Evolutionary conservation across 1,284 basidiomycete species (phyloP), one percentile per base, ranked within the genome.

Genomic region (Sporisorium exsertum): DNA sequence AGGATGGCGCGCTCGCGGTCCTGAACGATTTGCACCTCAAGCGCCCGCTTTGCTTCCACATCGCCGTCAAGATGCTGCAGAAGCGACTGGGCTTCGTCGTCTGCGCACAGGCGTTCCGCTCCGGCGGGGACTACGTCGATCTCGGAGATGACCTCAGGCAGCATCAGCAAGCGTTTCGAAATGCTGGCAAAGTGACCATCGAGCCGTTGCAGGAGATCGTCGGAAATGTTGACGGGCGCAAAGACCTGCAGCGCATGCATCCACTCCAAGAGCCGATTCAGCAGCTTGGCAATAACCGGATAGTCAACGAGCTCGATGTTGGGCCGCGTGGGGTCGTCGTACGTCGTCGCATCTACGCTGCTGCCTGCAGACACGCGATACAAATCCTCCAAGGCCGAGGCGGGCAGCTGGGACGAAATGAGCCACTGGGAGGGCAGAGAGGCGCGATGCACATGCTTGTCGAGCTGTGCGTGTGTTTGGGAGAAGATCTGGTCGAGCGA

Each of bases 271-370:
- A 75, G 42, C 1, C 62, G 51, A 26, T 78, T 78, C 35, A 78
- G 49, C 32, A 72, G 55, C 33, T 60, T 55, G 0, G 56, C 66
- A 10, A 78, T 32, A 1, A 59, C 54, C 10, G 72, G 72, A 27
- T 64, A 74, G 47, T 69, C 46, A 18, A 67, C 53, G 0, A 74
- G 56, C 58, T 72, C 64, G 12, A 61, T 62, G 54, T 71, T 65
- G 33, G 65, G 61, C 8, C 55, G 51, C 16, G 72, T 37, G 2
- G 46, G 15, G 45, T 75, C 72, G 26, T 60, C 67, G 42, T 75
- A 75, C 26, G 20, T 12, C n/a, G 50, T 33, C 5, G 22, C 2
- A 13, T 52, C 35, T 8, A 12, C 18, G 5, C 27, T 10, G 10
- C 6, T 32, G 35, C 12, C 33, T 2, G 45, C 4, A 10, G 54